phyloP scores from a whole-genome alignment of 225 moss, liverwort and hornwort genomes.

The Physcomitrium patens region DNA sequence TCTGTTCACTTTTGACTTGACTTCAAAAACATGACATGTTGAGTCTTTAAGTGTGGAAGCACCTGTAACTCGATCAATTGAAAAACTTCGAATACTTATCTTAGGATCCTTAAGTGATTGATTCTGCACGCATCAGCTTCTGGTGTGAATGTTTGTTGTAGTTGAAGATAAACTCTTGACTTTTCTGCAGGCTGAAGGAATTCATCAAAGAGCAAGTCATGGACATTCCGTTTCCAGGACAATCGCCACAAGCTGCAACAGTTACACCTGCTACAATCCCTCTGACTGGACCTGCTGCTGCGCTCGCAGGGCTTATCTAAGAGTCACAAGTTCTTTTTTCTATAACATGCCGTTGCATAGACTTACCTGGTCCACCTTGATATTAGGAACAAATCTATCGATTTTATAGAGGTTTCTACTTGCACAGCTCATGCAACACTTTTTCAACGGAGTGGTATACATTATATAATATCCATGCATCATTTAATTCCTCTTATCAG shows the following conservation, averaged over 20 bases:
- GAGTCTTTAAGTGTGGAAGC: background rate
- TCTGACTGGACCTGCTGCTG: conserved; percentile 82
- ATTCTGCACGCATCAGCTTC: background rate
- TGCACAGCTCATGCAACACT: conserved; percentile 52
- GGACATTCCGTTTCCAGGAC: conserved; percentile 52
- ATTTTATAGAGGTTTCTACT: conserved; percentile 27
- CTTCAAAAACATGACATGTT: conserved; percentile 2
- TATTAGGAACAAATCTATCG: conserved; percentile 24
- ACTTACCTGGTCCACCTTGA: conserved; percentile 28
- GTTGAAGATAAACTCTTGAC: conserved; percentile 23
- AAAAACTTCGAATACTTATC: background rate
- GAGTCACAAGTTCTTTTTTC: conserved; percentile 8
- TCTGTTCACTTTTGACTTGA: conserved; percentile 2
- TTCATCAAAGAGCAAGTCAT: conserved; percentile 87
- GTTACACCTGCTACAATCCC: conserved; percentile 60
- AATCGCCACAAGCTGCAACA: conserved; percentile 41
- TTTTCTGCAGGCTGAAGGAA: conserved; percentile 76
- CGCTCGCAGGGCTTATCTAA: conserved; percentile 79
- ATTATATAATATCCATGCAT: conserved; percentile 27
- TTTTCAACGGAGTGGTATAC: conserved; percentile 29
- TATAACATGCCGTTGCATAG: conserved; percentile 9
- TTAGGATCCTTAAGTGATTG: background rate
- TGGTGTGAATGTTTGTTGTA: conserved; percentile 21
- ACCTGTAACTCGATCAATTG: background rate
- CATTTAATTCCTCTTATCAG: conserved; percentile 27